Base-by-base conservation (phyloP, 192 early-diverging fungal genomes). In the Entomortierella parvispora region DNA sequence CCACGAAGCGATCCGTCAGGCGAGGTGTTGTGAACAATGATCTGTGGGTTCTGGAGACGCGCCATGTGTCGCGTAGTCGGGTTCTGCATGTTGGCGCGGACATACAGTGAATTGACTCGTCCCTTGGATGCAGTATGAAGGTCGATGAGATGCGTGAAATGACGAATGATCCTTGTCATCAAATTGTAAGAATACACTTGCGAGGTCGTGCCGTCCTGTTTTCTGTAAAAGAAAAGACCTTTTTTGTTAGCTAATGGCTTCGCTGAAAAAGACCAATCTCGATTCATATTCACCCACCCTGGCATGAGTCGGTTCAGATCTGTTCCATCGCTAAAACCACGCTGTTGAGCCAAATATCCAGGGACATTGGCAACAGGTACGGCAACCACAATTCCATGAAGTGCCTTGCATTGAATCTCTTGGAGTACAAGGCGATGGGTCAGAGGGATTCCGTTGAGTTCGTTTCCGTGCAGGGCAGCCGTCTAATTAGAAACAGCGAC, bases 391-490 rank as follows among this genome's bases (percentile, higher is more conserved):
- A 92, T 94, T 8, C 95, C 95, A 48, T 89, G 90, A 20, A 97
- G 83, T 12, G 82, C 83, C 43, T 83, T 68, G 9, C 91, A 87
- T 58, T 91, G 85, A 45, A 97, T 88, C 51, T 95, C 93, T 23
- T 81, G 71, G 31, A 88, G 83, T 32, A 95, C 90, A 55, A 97
- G 87, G 12, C 92, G 86, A 66, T 97, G 95, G 44, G 95, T 97
- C 66, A 92, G 88, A 12, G 95, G 95, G 23, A 97, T 92, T 23
- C 95, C 95, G 63, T 97, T 97, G 49, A 97, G 82, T 65, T 97
- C 95, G 65, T 97, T 95, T 62, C 95, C 95, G 69, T 97, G 95
- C 6, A 97, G 84, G 0, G 93, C 95, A 14, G 95, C 94, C 0
- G 95, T 97, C 71, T 89, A 83, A n/a, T 45, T 37, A 50, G 32